Conservation (phyloP, 257 asterid genomes). For the Solanum pimpinellifolium region DNA sequence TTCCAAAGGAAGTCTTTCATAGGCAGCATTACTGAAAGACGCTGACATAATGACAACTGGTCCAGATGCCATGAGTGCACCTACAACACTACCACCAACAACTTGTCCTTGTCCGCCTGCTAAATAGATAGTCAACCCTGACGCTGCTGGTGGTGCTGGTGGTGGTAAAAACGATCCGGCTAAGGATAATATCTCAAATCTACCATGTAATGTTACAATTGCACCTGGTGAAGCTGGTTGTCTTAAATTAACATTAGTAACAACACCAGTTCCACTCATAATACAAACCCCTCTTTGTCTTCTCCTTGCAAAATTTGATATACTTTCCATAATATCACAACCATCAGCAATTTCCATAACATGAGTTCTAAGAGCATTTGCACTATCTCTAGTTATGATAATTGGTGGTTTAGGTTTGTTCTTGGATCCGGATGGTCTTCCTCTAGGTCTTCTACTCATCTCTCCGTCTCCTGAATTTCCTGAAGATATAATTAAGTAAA, state of each 20-base stretch:
- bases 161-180: constrained; percentile 85
- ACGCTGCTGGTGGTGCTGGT: constrained; percentile 78
- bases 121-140: constrained; percentile 59
- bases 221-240: constrained; percentile 81
- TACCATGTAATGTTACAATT: constrained; percentile 67
- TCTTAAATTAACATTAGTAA: constrained; percentile 62
- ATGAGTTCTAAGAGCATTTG: constrained; percentile 85
- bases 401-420: constrained; percentile 86
- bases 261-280: constrained; percentile 76
- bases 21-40: constrained; percentile 88
- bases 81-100: constrained; percentile 85
- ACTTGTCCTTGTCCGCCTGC: constrained; percentile 97
- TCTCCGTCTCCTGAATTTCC: constrained; percentile 29
- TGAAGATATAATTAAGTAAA: background rate
- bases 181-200: constrained; percentile 72
- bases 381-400: constrained; percentile 81
- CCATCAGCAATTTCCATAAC: constrained; percentile 90
- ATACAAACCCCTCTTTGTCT: constrained; percentile 87
- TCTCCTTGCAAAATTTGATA: constrained; percentile 59
- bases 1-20: constrained; percentile 73
- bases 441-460: constrained; percentile 49
- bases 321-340: constrained; percentile 67
- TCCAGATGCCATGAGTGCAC: constrained; percentile 71
- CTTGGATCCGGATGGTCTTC: constrained; percentile 89
- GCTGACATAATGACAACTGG: constrained; percentile 90